phyloP scores from a whole-genome alignment of 116 monocot genomes.

The Trichopus zeylanicus region DNA sequence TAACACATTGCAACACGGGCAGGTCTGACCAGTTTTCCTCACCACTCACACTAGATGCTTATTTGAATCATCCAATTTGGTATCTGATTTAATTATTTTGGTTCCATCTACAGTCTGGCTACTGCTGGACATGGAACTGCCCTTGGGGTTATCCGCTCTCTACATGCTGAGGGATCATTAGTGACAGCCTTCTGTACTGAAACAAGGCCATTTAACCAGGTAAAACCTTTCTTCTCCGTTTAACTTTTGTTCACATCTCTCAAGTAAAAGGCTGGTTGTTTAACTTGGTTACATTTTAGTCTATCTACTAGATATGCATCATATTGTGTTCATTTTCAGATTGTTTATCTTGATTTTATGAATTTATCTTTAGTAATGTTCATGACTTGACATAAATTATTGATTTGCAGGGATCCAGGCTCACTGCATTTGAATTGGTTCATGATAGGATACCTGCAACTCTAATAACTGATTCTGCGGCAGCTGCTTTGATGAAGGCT shows the following conservation, averaged over 20 bases:
- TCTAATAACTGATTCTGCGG: slow-evolving; percentile 89
- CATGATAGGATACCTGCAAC: slow-evolving; percentile 92
- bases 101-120: slow-evolving; percentile 53
- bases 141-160: slow-evolving; percentile 86
- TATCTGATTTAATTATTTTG: background rate
- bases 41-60: background rate
- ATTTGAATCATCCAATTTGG: background rate
- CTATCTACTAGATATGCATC: too few relatives aligned
- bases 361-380: background rate
- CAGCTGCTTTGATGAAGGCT: slow-evolving; percentile 84
- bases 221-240: background rate
- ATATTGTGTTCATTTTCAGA: too few relatives aligned
- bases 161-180: slow-evolving; percentile 53
- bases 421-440: slow-evolving; percentile 92
- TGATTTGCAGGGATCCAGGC: slow-evolving; percentile 78
- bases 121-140: slow-evolving; percentile 99
- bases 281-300: too few relatives aligned
- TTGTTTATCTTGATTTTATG: background rate
- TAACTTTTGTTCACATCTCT: too few relatives aligned
- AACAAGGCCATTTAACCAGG: slow-evolving; percentile 98
- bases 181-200: slow-evolving; percentile 87
- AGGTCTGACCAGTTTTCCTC: slow-evolving; percentile 32
- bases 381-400: background rate
- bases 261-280: too few relatives aligned
- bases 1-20: slow-evolving; percentile 98